Evolutionary conservation across 1,284 basidiomycete genomes (phyloP).

Genomic region (Farysia itapuensis): DNA sequence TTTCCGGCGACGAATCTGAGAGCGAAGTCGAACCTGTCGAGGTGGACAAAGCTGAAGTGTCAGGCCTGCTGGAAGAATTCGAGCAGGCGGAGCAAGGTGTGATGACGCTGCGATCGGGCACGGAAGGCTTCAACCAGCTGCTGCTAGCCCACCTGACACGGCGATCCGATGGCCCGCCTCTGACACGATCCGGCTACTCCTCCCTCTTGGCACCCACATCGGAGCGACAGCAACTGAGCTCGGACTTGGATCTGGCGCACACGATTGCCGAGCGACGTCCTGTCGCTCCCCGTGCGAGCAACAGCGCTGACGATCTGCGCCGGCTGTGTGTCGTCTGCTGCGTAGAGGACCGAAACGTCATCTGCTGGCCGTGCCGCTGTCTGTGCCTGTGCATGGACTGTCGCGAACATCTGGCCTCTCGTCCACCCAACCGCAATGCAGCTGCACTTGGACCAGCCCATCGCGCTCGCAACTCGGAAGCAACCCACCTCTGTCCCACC

Average conservation of each 20-base stretch:
- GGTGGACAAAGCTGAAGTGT: constrained; percentile 10
- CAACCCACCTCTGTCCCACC: constrained; percentile 43
- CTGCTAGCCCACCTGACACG: constrained; percentile 35
- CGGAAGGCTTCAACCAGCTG: constrained; percentile 26
- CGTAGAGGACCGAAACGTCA: constrained; percentile 43
- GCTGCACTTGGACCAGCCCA: constrained; percentile 9
- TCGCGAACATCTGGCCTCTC: constrained; percentile 43
- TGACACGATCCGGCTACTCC: constrained; percentile 31
- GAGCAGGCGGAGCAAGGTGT: constrained; percentile 4
- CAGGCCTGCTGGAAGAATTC: constrained; percentile 15
- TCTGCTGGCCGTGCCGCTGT: constrained; percentile 58
- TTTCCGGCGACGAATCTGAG: not conserved
- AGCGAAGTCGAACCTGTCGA: not conserved
- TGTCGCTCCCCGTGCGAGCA: not conserved
- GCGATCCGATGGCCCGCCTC: constrained; percentile 13
- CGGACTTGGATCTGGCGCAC: constrained; percentile 12
- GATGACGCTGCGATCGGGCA: constrained; percentile 12
- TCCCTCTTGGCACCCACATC: constrained; percentile 6
- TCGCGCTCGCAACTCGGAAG: constrained; percentile 40
- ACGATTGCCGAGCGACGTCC: constrained; percentile 7
- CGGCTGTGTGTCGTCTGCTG: constrained; percentile 30
- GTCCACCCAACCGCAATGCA: constrained; percentile 23
- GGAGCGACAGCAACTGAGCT: not conserved
- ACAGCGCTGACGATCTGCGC: constrained; percentile 7
- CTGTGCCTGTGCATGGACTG: constrained; percentile 55